Evolutionary conservation across 1,139 yeast genomes (phyloP).

Genomic region (Arxiozyma slooffiae): DNA sequence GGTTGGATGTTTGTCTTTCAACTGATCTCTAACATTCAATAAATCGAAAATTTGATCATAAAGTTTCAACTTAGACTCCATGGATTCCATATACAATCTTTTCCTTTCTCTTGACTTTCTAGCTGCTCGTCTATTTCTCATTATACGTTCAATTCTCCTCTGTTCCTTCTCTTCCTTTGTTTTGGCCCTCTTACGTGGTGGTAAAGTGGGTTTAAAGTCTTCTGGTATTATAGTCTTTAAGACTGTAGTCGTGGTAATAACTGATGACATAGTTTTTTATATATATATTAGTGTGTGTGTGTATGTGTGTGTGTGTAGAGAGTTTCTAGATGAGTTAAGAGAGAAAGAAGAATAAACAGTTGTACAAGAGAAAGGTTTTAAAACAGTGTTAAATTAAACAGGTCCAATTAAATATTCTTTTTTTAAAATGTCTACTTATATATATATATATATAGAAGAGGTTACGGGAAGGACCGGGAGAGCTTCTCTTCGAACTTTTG

Average conservation of each 20-base stretch:
- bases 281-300: conserved; percentile 1
- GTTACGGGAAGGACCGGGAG: neutral
- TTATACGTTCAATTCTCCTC: conserved; percentile 81
- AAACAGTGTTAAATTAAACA: no score
- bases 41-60: conserved; percentile 24
- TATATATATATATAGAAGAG: neutral
- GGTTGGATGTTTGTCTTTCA: conserved; percentile 12
- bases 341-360: neutral
- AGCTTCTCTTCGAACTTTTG: neutral
- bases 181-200: conserved; percentile 93
- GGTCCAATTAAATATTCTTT: no score
- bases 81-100: conserved; percentile 78
- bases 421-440: neutral
- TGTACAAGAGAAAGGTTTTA: no score
- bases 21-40: conserved; percentile 11
- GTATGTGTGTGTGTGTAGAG: conserved; percentile 6
- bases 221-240: conserved; percentile 1
- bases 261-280: neutral
- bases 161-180: conserved; percentile 96
- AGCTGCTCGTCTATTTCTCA: conserved; percentile 93
- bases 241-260: neutral
- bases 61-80: conserved; percentile 41
- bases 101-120: conserved; percentile 96
- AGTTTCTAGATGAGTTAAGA: no score
- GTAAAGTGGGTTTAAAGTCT: conserved; percentile 41